Base-by-base conservation (phyloP, 306 rosid species). In the Quercus wislizeni region DNA sequence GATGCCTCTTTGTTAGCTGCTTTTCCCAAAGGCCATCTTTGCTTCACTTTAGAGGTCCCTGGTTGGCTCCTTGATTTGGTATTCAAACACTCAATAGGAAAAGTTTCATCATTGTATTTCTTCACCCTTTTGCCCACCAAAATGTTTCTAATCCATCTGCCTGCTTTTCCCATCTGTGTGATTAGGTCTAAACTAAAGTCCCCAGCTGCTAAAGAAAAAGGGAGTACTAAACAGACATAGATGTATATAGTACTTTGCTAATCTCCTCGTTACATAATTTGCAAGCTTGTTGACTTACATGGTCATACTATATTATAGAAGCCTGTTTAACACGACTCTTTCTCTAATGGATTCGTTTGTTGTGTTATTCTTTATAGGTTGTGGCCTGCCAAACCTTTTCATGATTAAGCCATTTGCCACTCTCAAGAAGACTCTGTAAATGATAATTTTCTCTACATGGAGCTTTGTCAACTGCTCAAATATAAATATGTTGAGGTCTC, bases 11-110 rank as follows among this genome's bases (percentile, higher is more conserved):
- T 88, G 61, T 87, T 49, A 49, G 88, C n/a, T 75, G 72, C 54
- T 3, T 69, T 93, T 57, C 93, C 87, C 1, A 96, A 89, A 85
- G 96, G 93, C 97, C 96, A 93, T 81, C 78, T 90, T 33, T 93
- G 73, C 85, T 83, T 90, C 55, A 86, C 85, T 71, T 80, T 86
- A 12, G 88, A 87, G 73, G 75, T 87, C 72, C 41, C 87, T 0
- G 54, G 61, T 21, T 35, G 86, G 75, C 55, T 69, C 20, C 23
- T 71, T 12, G 15, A 31, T 72, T 63, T 80, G 49, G 71, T 65
- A 19, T 58, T 64, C 70, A 55, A 76, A 74, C 79, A 64, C 57
- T 81, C 80, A 0, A 55, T 25, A 77, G 79, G 58, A 62, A 72
- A 74, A 65, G 72, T 18, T 9, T 79, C 85, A 43, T 71, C 87